A percentile compares a stretch with the other conserved stretches of the same genome.
These are phyloP conservation scores for Trichoderma sp. DNA, from an alignment of 2,329 filamentous ascomycete species.

Conservation along the genomic window DNA sequence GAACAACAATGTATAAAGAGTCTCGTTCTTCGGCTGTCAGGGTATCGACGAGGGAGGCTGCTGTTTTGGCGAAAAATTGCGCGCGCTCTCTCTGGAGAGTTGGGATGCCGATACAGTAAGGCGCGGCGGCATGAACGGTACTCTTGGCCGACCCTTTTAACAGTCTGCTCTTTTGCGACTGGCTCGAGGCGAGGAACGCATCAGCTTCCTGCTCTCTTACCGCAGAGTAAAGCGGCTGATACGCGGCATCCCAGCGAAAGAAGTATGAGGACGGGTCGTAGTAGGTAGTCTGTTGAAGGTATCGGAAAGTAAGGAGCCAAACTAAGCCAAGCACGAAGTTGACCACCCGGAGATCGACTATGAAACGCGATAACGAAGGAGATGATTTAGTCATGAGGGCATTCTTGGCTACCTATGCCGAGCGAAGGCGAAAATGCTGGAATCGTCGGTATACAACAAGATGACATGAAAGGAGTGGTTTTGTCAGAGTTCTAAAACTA, in stretches of 20 bases:
- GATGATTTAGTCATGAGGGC: slow-evolving; percentile 19
- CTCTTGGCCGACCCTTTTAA: not conserved
- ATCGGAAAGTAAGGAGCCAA: slow-evolving; percentile 35
- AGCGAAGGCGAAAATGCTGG: not conserved
- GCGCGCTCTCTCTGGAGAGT: slow-evolving; percentile 36
- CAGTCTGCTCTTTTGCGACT: not conserved
- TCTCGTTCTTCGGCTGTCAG: slow-evolving; percentile 37
- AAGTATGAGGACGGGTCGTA: slow-evolving; percentile 37
- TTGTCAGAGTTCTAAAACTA: not conserved
- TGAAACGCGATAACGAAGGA: slow-evolving; percentile 1
- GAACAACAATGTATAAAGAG: slow-evolving; percentile 36
- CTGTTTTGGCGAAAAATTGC: slow-evolving; percentile 35
- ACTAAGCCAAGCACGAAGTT: slow-evolving; percentile 12
- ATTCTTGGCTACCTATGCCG: slow-evolving; percentile 3
- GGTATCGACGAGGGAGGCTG: slow-evolving; percentile 39
- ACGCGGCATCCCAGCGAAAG: slow-evolving; percentile 35
- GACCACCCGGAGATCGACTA: slow-evolving; percentile 19
- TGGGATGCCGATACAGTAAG: slow-evolving; percentile 39
- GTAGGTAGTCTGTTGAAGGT: slow-evolving; percentile 33
- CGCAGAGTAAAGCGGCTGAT: slow-evolving; percentile 34
- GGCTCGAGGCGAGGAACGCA: slow-evolving; percentile 29
- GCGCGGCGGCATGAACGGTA: not conserved
- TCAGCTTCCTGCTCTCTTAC: slow-evolving; percentile 35
- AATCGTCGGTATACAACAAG: not conserved
- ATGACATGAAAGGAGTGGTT: not conserved